Base-by-base conservation (phyloP, 2,329 filamentous ascomycete species). In the Paracamarosporium sp. region DNA sequence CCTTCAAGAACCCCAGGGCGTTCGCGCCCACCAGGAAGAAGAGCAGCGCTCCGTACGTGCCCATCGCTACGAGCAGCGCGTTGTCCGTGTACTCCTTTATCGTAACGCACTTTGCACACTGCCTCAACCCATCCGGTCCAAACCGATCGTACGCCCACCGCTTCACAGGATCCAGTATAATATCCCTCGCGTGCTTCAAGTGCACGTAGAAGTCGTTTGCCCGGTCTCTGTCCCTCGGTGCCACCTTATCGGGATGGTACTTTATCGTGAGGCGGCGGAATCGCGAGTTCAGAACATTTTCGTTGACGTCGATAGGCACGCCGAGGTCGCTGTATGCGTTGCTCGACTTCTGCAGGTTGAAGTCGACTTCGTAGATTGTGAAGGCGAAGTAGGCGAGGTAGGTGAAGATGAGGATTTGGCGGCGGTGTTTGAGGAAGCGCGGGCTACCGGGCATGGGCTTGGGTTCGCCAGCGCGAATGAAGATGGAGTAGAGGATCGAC, bases 351-450 rank as follows among this genome's bases (percentile, higher is more conserved):
- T 87, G 89, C 27, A 97, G 83, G 62, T 92, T 88, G 80, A 91
- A 88, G 82, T 96, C 91, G 69, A 92, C 90, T 79, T 98, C 94
- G 80, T 93, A 95, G 69, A 98, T 87, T 45, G 93, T 97, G 82
- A 97, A 97, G 63, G 90, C 79, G 35, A 98, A 90, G 80, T 98
- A 99, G 59, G 86, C 80, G 47, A 89, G 82, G 50, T 98, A 89
- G 69, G 98, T 91, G 66, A 89, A 81, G 72, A 94, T 89, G 75
- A 95, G 88, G 74, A 97, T 94, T 67, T 88, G 86, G 56, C 90
- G 90, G 59, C 92, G 89, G 80, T 98, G 91, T 56, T 85, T 83
- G 62, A 84, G 82, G 75, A 86, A 91, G 64, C 88, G 88, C 2
- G 87, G 83, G n/a, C 85, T 82, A 75, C 91, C 86, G 33, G 90